Percentiles rank a stretch among this genome's conserved stretches.
Evolutionary conservation across 805 yeast species (phyloP).

Genomic region (Myxozyma mucilagina): DNA sequence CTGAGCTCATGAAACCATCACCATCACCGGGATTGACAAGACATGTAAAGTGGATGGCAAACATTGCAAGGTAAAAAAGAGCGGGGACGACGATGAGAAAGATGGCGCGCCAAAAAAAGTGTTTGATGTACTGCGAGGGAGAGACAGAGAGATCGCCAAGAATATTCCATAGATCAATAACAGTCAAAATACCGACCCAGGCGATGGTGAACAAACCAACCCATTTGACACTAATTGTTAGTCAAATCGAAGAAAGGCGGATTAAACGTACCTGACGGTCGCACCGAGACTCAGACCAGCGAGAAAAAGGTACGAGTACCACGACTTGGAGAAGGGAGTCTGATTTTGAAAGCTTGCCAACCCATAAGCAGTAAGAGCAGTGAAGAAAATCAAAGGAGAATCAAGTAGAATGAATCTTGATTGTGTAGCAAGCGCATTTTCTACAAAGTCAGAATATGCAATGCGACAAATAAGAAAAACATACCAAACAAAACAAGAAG

Average conservation of each 20-base stretch:
- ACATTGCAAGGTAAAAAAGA: constrained; percentile 56
- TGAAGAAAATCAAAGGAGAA: constrained; percentile 46
- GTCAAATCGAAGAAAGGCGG: not conserved
- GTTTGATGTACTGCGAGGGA: constrained; percentile 43
- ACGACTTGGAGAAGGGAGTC: constrained; percentile 48
- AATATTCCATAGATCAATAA: constrained; percentile 62
- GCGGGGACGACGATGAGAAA: constrained; percentile 57
- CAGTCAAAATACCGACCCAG: constrained; percentile 59
- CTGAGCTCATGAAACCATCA: constrained; percentile 62
- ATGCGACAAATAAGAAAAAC: not conserved
- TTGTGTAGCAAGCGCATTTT: constrained; percentile 64
- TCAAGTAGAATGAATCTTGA: constrained; percentile 55
- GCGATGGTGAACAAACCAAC: constrained; percentile 66
- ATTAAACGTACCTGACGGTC: constrained; percentile 39
- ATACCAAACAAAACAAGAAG: constrained; percentile 52
- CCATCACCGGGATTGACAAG: constrained; percentile 55
- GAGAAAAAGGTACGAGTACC: constrained; percentile 54
- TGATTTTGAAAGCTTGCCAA: constrained; percentile 52
- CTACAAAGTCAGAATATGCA: constrained; percentile 4
- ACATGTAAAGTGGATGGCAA: constrained; percentile 56
- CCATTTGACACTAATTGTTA: constrained; percentile 55
- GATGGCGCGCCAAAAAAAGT: constrained; percentile 45
- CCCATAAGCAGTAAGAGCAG: constrained; percentile 51
- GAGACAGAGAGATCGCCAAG: constrained; percentile 61
- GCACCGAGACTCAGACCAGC: constrained; percentile 56